These are phyloP conservation scores for Boletus pseudo-olivaceus DNA, from an alignment of 768 basidiomycete genomes.

Conservation along the genomic window DNA sequence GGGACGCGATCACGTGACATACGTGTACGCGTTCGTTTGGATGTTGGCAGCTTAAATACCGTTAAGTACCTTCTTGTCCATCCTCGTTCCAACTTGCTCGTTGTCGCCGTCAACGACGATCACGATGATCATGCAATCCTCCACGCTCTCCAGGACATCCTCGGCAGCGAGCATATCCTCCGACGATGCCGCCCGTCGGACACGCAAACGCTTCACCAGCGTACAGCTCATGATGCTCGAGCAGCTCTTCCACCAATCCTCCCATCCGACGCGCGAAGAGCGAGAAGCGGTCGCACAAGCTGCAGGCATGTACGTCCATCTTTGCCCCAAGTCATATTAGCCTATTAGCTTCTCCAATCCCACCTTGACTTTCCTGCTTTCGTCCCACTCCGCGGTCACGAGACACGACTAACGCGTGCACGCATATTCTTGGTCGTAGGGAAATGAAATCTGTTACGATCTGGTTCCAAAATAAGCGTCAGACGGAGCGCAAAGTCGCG, in stretches of 20 bases:
- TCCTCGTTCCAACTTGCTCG: neutral
- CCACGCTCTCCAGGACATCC: conserved; percentile 48
- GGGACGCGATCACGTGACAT: conserved; percentile 29
- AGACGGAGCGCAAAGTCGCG: conserved; percentile 53
- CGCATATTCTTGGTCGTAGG: conserved; percentile 10
- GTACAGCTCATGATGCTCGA: conserved; percentile 70
- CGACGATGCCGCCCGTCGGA: conserved; percentile 50
- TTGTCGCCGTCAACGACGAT: conserved; percentile 3
- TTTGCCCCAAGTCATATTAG: neutral
- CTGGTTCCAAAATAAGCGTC: conserved; percentile 35
- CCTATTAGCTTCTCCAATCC: neutral
- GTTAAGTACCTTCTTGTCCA: neutral
- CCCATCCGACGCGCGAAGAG: conserved; percentile 73
- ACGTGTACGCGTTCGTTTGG: conserved; percentile 33
- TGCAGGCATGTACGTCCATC: conserved; percentile 55
- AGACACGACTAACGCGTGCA: conserved; percentile 9
- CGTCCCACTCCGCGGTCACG: neutral
- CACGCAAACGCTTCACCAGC: conserved; percentile 67
- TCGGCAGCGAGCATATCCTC: conserved; percentile 57
- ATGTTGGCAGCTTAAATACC: conserved; percentile 24
- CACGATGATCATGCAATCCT: conserved; percentile 15
- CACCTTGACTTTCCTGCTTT: neutral
- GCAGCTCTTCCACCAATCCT: conserved; percentile 66
- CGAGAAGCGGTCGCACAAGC: conserved; percentile 60
- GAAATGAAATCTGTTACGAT: conserved; percentile 36